phyloP scores from a whole-genome alignment of 2,329 filamentous ascomycete species.

The Talaromyces amestolkiae region DNA sequence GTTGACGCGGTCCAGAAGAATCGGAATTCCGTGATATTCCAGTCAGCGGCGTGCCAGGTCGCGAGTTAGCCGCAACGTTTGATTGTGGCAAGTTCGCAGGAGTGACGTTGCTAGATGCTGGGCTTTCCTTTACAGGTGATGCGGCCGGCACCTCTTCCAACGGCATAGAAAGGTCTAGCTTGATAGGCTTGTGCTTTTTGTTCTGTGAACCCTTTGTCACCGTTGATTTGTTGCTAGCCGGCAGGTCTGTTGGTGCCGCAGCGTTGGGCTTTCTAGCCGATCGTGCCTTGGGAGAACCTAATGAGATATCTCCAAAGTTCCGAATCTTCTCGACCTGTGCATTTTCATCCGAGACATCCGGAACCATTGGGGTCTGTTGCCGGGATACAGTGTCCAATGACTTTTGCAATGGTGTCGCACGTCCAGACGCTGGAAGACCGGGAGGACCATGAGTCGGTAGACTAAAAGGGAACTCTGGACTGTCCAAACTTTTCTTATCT shows the following conservation, averaged over 20 bases:
- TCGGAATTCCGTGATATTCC: conserved; percentile 38
- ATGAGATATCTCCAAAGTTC: conserved; percentile 38
- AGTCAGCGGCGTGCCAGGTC: conserved; percentile 50
- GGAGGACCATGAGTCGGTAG: conserved; percentile 22
- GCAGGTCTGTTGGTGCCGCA: conserved; percentile 22
- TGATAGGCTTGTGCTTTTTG: conserved; percentile 35
- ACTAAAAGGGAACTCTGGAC: conserved; percentile 28
- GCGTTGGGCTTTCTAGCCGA: conserved; percentile 29
- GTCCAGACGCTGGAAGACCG: conserved; percentile 30
- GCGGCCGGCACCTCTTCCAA: conserved; percentile 21
- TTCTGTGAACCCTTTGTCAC: conserved; percentile 18
- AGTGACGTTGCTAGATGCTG: conserved; percentile 23
- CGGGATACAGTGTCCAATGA: conserved; percentile 26
- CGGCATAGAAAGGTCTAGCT: conserved; percentile 31
- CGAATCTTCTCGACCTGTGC: conserved; percentile 27
- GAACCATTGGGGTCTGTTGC: conserved; percentile 29
- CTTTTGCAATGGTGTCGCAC: conserved; percentile 32
- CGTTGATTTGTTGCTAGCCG: conserved; percentile 20
- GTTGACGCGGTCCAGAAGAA: conserved; percentile 39
- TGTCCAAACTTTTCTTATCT: conserved; percentile 18
- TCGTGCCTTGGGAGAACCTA: conserved; percentile 43
- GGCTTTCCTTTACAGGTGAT: conserved; percentile 27
- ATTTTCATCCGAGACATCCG: conserved; percentile 24
- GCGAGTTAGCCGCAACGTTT: conserved; percentile 34
- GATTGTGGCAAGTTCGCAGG: conserved; percentile 20